phyloP scores from a whole-genome alignment of 345 rosid genomes.

The Alliaria petiolata region DNA sequence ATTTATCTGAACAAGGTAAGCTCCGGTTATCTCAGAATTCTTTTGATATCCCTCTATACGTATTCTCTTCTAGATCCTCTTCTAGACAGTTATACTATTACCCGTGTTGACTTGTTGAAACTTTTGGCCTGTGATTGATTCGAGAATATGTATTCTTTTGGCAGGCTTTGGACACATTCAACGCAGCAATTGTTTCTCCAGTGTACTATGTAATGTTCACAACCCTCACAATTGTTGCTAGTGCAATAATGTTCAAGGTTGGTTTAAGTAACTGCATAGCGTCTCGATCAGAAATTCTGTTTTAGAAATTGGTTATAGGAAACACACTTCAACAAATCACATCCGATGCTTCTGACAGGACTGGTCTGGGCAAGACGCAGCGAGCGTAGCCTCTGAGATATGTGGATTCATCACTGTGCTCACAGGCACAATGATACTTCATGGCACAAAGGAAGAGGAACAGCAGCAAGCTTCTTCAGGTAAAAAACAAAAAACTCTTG shows the following conservation, averaged over 20 bases:
- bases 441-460: slow-evolving; percentile 64
- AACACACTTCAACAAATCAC: background rate
- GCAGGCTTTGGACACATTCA: slow-evolving; percentile 95
- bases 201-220: slow-evolving; percentile 95
- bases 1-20: slow-evolving; percentile 91
- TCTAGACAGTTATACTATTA: background rate
- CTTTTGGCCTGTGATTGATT: slow-evolving; percentile 2
- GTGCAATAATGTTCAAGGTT: slow-evolving; percentile 98
- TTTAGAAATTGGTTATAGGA: too few relatives aligned
- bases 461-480: slow-evolving; percentile 29
- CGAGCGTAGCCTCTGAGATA: slow-evolving; percentile 79
- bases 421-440: slow-evolving; percentile 84
- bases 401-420: slow-evolving; percentile 91
- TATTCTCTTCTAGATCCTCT: too few relatives aligned
- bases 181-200: slow-evolving; percentile 90
- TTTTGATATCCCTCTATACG: too few relatives aligned
- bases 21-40: background rate
- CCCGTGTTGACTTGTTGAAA: background rate
- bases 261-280: background rate
- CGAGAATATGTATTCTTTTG: background rate
- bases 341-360: slow-evolving; percentile 46
- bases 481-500: background rate
- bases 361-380: slow-evolving; percentile 80
- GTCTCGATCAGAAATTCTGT: background rate
- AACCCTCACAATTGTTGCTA: slow-evolving; percentile 84